These are phyloP conservation scores for Leccinum pseudoinsigne DNA, from an alignment of 1,284 basidiomycete genomes.

Conservation along the genomic window DNA sequence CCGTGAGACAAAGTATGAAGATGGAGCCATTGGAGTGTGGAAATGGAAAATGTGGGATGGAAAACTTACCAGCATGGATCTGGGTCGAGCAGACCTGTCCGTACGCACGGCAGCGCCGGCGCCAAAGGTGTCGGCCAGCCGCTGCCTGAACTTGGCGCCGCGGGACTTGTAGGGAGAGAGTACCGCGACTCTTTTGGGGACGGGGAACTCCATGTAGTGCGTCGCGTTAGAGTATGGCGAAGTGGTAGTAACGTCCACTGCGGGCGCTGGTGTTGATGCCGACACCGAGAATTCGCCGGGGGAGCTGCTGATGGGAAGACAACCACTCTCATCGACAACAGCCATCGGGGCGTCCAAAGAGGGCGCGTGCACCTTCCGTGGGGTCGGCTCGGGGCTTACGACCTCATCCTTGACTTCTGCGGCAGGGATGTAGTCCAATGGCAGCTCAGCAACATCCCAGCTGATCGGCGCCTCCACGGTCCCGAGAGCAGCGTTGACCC, in stretches of 20 bases:
- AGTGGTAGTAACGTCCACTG: not conserved
- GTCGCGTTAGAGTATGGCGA: not conserved
- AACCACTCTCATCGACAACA: not conserved
- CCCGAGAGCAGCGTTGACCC: constrained; percentile 27
- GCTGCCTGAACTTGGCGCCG: constrained; percentile 22
- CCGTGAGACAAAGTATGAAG: not conserved
- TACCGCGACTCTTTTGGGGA: not conserved
- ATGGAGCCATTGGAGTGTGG: not conserved
- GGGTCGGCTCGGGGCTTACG: not conserved
- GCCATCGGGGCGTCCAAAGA: not conserved
- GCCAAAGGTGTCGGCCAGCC: constrained; percentile 23
- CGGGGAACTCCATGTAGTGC: not conserved
- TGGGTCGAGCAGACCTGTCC: constrained; percentile 24
- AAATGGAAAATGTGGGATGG: not conserved
- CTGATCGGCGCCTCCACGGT: constrained; percentile 22
- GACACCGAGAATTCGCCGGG: not conserved
- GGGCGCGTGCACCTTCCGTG: not conserved
- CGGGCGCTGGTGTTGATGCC: not conserved
- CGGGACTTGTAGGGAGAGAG: constrained; percentile 22
- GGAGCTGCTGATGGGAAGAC: not conserved
- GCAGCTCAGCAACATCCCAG: constrained; percentile 17
- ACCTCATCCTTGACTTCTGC: not conserved
- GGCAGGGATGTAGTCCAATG: constrained; percentile 5
- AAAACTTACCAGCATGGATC: constrained; percentile 12
- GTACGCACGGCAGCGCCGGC: constrained; percentile 23